These are phyloP conservation scores for Diaporthe ilicicola DNA, from an alignment of 2,329 filamentous ascomycete genomes.

Conservation along the genomic window DNA sequence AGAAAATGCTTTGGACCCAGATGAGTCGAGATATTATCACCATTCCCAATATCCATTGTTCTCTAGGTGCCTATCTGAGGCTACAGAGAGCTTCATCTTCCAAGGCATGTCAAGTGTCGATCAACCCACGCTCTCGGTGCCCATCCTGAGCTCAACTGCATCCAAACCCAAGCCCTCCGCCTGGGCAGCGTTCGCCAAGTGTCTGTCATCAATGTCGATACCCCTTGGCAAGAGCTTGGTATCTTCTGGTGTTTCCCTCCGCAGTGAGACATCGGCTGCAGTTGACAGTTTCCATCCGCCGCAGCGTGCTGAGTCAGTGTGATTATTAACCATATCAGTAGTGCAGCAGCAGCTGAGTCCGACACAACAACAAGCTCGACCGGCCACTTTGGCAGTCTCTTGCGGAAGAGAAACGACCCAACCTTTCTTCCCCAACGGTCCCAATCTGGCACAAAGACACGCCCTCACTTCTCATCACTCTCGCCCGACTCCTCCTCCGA, in stretches of 20 bases:
- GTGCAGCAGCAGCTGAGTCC: neutral
- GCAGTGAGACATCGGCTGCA: neutral
- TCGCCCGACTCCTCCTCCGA: neutral
- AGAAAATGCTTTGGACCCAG: neutral
- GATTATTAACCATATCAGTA: no score
- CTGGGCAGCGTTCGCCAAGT: neutral
- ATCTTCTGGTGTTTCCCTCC: neutral
- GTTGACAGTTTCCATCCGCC: neutral
- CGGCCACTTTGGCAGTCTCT: neutral
- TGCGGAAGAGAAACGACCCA: neutral
- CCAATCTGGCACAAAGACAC: neutral
- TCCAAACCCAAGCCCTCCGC: neutral
- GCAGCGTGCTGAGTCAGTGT: neutral
- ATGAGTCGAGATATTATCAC: neutral
- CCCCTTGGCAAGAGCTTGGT: constrained; percentile 23
- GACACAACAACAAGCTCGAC: neutral
- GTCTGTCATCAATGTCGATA: neutral
- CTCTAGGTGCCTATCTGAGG: neutral
- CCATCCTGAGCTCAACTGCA: neutral
- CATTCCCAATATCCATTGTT: neutral
- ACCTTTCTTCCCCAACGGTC: no score
- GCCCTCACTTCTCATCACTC: neutral
- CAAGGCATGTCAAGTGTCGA: neutral
- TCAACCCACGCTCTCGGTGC: neutral
- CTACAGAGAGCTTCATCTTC: neutral